Base-by-base conservation (phyloP, 306 rosid genomes). In the Senna tora region DNA sequence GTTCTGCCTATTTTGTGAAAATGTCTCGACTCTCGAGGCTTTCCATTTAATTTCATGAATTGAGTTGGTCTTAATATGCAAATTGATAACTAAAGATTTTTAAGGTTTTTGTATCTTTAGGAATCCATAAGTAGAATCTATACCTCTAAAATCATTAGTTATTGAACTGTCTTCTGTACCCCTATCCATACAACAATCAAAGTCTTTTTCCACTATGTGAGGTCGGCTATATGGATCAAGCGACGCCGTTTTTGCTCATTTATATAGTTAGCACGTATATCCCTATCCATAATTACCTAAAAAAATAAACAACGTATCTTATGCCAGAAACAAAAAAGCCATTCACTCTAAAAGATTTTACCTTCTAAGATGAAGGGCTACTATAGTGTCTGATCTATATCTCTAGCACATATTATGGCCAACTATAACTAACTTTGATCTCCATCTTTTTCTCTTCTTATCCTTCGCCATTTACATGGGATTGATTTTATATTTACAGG, bases 401-500 rank as follows among this genome's bases (percentile, higher is more conserved):
- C 7, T 47, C 9, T 47, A 43, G 13, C 13, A 6, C 13, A 43
- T n/a, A 1, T 43, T 41, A 9, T 43, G 14, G 13, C 14, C 11
- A 7, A 6, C 2, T 39, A 6, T 1, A 39, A 6, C 11, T 6
- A 10, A 2, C 30, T 25, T 25, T 25, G 30, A 25, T 25, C n/a
- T n/a, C n/a, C 12, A 47, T 50, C 11, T 50, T n/a, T 17, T 16
- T 50, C 10, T 17, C 55, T 50, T 6, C 5, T 50, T 5, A 2
- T 47, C 63, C 53, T 53, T 80, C 49, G 25, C 67, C 67, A 34
- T 74, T 80, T 21, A 72, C 32, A 14, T 17, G 14, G 55, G 34
- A 47, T 64, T 8, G 9, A 9, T 38, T 32, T 16, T 67, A n/a
- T 62, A 45, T 74, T 32, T 73, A 73, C 88, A 90, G 96, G 86